These are phyloP conservation scores for Nannizziopsis arthrosporioides DNA, from an alignment of 2,329 filamentous ascomycete species.

Conservation along the genomic window DNA sequence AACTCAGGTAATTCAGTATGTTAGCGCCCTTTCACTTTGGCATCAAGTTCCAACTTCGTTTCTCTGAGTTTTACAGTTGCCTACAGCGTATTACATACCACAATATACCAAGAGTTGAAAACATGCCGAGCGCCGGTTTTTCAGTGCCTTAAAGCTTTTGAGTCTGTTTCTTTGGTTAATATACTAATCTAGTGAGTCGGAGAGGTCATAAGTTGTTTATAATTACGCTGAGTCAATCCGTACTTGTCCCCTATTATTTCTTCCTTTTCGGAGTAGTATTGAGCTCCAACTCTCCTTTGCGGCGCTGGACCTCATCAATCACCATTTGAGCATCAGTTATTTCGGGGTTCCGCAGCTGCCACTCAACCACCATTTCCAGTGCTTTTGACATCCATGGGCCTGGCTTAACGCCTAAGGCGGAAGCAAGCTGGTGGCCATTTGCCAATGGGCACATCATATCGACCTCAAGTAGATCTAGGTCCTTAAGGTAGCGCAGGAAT, in stretches of 20 bases:
- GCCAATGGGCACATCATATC: slow-evolving; percentile 53
- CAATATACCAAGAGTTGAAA: too few species aligned
- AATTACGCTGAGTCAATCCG: background rate
- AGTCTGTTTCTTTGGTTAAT: too few species aligned
- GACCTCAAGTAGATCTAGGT: slow-evolving; percentile 39
- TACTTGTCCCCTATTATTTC: background rate
- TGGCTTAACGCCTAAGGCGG: slow-evolving; percentile 52
- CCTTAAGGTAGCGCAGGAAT: slow-evolving; percentile 43
- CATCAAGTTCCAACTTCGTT: too few species aligned
- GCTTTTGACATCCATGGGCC: slow-evolving; percentile 76
- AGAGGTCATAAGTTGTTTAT: too few species aligned
- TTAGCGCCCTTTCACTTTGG: too few species aligned
- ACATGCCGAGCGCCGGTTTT: too few species aligned
- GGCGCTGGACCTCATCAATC: slow-evolving; percentile 47
- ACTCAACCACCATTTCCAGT: slow-evolving; percentile 67
- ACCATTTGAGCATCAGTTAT: slow-evolving; percentile 48
- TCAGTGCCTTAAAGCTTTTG: too few species aligned
- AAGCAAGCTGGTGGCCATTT: slow-evolving; percentile 62
- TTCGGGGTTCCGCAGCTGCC: slow-evolving; percentile 74
- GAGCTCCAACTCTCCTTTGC: slow-evolving; percentile 41
- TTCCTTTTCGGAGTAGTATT: slow-evolving; percentile 1
- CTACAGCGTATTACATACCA: too few species aligned
- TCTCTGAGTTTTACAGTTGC: too few species aligned
- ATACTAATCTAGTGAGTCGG: too few species aligned
- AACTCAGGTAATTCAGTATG: too few species aligned